Conservation (phyloP, 306 rosid genomes). For the Glycyrrhiza uralensis region DNA sequence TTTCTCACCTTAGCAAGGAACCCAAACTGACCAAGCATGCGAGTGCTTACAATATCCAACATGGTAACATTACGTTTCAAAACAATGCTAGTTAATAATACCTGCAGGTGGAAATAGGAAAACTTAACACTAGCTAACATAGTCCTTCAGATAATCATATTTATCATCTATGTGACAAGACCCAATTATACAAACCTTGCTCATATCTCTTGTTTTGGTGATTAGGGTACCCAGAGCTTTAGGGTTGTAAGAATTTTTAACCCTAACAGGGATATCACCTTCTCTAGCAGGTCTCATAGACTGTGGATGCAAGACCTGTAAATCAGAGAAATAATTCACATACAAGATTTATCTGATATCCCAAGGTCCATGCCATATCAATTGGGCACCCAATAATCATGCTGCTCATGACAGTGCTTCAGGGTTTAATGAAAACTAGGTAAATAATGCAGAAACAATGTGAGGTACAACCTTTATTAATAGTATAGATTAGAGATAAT, state of each 20-base stretch:
- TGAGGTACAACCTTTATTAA: not conserved
- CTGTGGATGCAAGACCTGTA: slow-evolving; percentile 97
- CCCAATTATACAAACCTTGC: slow-evolving; percentile 55
- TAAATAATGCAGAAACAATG: slow-evolving; percentile 1
- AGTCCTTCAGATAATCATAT: slow-evolving; percentile 8
- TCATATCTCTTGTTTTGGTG: slow-evolving; percentile 84
- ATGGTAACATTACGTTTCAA: slow-evolving; percentile 84
- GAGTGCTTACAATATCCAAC: slow-evolving; percentile 97
- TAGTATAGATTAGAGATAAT: slow-evolving; percentile 5
- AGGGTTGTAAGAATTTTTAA: slow-evolving; percentile 94
- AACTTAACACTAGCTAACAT: slow-evolving; percentile 5
- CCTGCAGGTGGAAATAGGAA: slow-evolving; percentile 54
- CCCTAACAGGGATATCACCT: slow-evolving; percentile 94
- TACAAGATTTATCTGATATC: not conserved
- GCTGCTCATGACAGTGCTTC: not conserved
- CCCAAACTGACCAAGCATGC: slow-evolving; percentile 96
- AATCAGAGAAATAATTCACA: slow-evolving; percentile 11
- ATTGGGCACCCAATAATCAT: not conserved
- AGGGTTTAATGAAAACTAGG: not conserved
- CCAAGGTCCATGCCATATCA: not conserved
- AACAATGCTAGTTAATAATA: slow-evolving; percentile 84
- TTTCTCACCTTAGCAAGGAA: slow-evolving; percentile 91
- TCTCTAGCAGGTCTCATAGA: slow-evolving; percentile 99
- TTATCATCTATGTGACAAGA: slow-evolving; percentile 15
- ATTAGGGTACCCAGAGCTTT: slow-evolving; percentile 93